Conservation (phyloP, 2,329 filamentous ascomycete genomes). For the Domatiomyces globalis region DNA sequence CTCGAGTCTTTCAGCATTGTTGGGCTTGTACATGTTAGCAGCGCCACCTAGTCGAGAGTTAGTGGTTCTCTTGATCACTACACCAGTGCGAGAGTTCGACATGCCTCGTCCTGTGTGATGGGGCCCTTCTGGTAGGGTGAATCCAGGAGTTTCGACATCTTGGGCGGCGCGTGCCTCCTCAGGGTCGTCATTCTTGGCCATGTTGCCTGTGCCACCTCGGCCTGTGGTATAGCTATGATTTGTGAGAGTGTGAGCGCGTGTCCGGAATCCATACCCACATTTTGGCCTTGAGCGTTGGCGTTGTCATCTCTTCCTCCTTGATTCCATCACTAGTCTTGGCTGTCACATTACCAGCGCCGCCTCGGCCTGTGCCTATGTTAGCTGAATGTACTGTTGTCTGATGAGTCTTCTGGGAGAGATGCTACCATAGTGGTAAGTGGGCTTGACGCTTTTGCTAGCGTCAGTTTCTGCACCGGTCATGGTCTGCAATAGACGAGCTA, state of each 20-base stretch:
- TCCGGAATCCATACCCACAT: constrained; percentile 9
- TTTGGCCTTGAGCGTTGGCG: constrained; percentile 48
- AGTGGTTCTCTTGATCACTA: neutral
- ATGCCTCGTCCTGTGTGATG: constrained; percentile 32
- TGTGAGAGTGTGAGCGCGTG: constrained; percentile 66
- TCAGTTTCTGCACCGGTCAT: neutral
- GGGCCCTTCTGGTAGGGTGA: constrained; percentile 25
- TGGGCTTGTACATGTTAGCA: constrained; percentile 18
- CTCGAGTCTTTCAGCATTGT: constrained; percentile 19
- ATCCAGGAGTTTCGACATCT: constrained; percentile 52
- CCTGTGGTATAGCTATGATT: constrained; percentile 75
- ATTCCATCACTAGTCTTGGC: constrained; percentile 38
- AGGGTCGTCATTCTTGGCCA: constrained; percentile 59
- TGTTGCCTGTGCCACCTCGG: constrained; percentile 77
- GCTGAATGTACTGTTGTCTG: neutral
- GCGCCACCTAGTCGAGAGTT: constrained; percentile 15
- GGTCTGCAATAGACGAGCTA: neutral
- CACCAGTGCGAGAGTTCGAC: constrained; percentile 2
- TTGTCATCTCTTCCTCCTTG: constrained; percentile 14
- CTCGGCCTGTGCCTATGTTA: neutral
- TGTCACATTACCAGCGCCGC: constrained; percentile 46
- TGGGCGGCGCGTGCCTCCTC: constrained; percentile 62
- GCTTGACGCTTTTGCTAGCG: neutral
- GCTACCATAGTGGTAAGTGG: constrained; percentile 1
- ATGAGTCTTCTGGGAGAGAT: too few species aligned